Evolutionary conservation across 2,329 filamentous ascomycete genomes (phyloP), one percentile per base, ranked within the genome.

Genomic region (Ascochyta rabiei): DNA sequence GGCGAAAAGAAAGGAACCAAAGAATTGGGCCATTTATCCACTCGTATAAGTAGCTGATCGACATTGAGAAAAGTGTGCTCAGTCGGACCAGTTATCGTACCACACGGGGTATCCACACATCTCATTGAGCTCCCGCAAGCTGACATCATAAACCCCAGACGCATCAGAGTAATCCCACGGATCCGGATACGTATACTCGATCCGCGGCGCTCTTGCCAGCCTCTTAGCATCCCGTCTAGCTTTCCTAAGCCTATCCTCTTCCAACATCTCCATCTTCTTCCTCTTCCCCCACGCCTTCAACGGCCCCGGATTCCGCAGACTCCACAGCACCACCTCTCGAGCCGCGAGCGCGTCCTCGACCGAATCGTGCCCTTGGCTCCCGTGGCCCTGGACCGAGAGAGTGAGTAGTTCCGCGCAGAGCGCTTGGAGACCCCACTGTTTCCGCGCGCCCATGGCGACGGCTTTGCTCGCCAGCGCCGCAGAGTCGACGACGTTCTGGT

Each of bases 401-500:
- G n/a, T 18, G 1, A 55, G 30, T 1, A 54, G 13, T 16, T 58
- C 45, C 8, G 37, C 44, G 19, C 50, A 58, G 2, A 58, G 38
- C 13, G 13, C 31, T 26, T 48, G 47, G 4, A 54, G 33, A 1
- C 50, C 56, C 47, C 46, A 58, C 13, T 24, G 16, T 3, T 16
- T 19, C 12, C 28, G 47, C 2, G 23, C 26, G 8, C 28, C 28
- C n/a, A 15, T n/a, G 4, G 54, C 73, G 6, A 74, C 74, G 1
- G 69, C 75, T 26, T 77, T 71, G 0, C 68, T 69, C 1, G 76
- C 73, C 30, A 82, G 49, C 12, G 81, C 73, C 0, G 65, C 65
- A 1, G 80, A 76, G 49, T 84, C 82, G 6, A 84, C 74, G 16
- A 82, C 67, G 16, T 64, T 69, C 1, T 53, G 39, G 57, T 83